Conservation (phyloP, 306 rosid genomes). For the Leucaena leucocephala region DNA sequence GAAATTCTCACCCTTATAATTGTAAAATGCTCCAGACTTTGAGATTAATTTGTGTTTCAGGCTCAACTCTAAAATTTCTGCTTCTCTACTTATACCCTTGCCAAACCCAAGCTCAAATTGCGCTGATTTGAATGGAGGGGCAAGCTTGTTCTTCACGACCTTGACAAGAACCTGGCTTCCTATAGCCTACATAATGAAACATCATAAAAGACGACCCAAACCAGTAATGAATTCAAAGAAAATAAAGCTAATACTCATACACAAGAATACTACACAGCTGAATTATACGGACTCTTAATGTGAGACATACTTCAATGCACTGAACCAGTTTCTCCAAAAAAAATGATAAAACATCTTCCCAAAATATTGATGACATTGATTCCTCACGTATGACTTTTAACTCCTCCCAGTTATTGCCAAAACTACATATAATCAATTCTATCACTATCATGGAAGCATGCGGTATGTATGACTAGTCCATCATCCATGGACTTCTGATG, state of each 20-base stretch:
- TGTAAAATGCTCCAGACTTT: slow-evolving; percentile 53
- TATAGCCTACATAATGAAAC: slow-evolving; percentile 53
- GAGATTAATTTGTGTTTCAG: slow-evolving; percentile 62
- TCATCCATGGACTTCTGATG: background rate
- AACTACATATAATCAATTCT: background rate
- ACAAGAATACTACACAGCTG: background rate
- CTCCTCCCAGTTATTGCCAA: slow-evolving; percentile 9
- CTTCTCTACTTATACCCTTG: slow-evolving; percentile 70
- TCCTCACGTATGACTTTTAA: background rate
- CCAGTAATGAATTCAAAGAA: background rate
- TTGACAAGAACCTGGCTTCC: slow-evolving; percentile 87
- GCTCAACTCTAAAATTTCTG: slow-evolving; percentile 70
- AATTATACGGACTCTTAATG: background rate
- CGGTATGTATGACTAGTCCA: background rate
- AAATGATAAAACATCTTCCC: background rate
- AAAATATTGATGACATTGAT: background rate
- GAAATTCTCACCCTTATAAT: slow-evolving; percentile 52
- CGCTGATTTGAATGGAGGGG: slow-evolving; percentile 84
- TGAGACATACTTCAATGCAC: background rate
- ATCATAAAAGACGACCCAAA: slow-evolving; percentile 8
- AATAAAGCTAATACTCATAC: slow-evolving; percentile 14
- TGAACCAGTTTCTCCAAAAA: slow-evolving; percentile 18
- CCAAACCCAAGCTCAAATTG: slow-evolving; percentile 92
- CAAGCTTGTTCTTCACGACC: slow-evolving; percentile 95
- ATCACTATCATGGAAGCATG: background rate